Percentiles rank a stretch among this genome's conserved stretches.
These are phyloP conservation scores for Sarocladium brachiariae DNA, from an alignment of 2,329 filamentous ascomycete genomes.

Conservation along the genomic window DNA sequence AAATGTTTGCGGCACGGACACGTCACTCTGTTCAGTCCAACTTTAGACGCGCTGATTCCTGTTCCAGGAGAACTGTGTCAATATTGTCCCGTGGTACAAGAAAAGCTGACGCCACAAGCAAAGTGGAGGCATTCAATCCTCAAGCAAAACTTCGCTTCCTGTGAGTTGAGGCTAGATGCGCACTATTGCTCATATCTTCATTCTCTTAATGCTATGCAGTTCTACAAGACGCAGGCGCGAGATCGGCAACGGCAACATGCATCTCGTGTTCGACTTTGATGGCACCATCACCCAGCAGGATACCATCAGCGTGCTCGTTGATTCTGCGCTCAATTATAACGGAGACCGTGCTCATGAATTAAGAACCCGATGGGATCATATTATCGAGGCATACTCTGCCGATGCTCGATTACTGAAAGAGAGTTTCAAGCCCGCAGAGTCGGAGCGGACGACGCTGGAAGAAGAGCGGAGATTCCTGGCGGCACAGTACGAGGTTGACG, in stretches of 20 bases:
- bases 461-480: constrained; percentile 38
- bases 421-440: constrained; percentile 24
- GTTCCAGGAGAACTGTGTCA: too few species aligned
- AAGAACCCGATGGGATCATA: constrained; percentile 33
- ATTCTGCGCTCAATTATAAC: constrained; percentile 33
- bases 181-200: background rate
- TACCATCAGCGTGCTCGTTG: constrained; percentile 42
- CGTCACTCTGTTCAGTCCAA: too few species aligned
- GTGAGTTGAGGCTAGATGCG: background rate
- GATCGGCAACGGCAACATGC: constrained; percentile 22
- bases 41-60: too few species aligned
- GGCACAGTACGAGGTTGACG: constrained; percentile 37
- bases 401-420: constrained; percentile 33
- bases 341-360: constrained; percentile 25
- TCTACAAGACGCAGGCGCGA: background rate
- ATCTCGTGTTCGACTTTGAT: constrained; percentile 52
- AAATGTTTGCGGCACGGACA: background rate
- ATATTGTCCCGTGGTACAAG: background rate
- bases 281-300: constrained; percentile 50
- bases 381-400: constrained; percentile 38
- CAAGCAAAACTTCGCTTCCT: background rate
- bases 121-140: background rate
- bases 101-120: too few species aligned
- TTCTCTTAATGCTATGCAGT: background rate
- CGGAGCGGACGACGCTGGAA: constrained; percentile 25